These are phyloP conservation scores for Luffa aegyptiaca DNA, from an alignment of 306 rosid genomes.

Conservation along the genomic window DNA sequence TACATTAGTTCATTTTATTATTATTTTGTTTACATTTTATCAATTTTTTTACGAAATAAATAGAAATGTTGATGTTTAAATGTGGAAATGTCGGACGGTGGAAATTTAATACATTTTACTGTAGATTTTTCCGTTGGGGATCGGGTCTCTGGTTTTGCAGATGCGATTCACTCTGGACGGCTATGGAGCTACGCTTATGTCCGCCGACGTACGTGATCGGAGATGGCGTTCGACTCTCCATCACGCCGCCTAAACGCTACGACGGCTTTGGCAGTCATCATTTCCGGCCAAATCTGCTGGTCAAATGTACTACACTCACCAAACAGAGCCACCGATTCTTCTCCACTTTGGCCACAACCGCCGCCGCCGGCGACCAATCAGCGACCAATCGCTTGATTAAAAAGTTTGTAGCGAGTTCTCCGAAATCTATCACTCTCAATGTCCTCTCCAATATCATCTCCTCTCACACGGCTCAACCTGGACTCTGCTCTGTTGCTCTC, in stretches of 20 bases:
- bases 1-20: no score
- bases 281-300: not conserved
- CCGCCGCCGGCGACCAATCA: constrained; percentile 23
- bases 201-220: not conserved
- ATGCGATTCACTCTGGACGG: not conserved
- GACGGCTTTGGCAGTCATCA: not conserved
- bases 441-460: constrained; percentile 66
- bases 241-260: not conserved
- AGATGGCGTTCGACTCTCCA: not conserved
- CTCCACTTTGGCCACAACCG: constrained; percentile 34
- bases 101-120: no score
- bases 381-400: constrained; percentile 33
- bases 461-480: constrained; percentile 32
- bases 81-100: no score
- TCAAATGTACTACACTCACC: constrained; percentile 23
- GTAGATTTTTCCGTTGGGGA: not conserved
- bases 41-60: no score
- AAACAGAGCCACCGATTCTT: constrained; percentile 68
- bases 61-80: no score
- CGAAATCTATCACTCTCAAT: constrained; percentile 52
- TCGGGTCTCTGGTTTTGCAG: not conserved
- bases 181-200: not conserved
- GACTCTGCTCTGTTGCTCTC: constrained; percentile 47
- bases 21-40: no score
- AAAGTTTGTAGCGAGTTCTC: constrained; percentile 34